phyloP scores from a whole-genome alignment of 768 basidiomycete genomes.

The Lentinula sp. region DNA sequence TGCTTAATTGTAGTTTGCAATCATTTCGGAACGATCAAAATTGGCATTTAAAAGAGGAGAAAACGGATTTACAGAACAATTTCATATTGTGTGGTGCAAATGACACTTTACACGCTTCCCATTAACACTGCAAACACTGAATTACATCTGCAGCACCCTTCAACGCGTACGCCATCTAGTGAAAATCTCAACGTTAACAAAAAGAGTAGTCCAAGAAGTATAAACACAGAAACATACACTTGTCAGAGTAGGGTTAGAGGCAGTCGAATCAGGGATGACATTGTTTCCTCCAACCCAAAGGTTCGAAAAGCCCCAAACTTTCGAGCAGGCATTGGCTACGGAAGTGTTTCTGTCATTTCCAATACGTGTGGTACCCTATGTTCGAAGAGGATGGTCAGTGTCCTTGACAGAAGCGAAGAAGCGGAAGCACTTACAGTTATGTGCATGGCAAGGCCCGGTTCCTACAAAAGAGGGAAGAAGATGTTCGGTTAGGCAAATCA shows the following conservation, averaged over 20 bases:
- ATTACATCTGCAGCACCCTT: neutral
- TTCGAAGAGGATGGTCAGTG: neutral
- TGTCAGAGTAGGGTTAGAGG: conserved; percentile 13
- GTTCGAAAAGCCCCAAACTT: conserved; percentile 15
- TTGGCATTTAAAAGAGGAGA: too few relatives aligned
- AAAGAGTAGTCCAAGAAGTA: neutral
- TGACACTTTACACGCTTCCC: too few relatives aligned
- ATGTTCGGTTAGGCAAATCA: too few relatives aligned
- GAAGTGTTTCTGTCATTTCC: neutral
- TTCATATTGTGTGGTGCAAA: too few relatives aligned
- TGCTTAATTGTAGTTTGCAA: too few relatives aligned
- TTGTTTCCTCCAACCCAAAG: conserved; percentile 26
- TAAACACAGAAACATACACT: neutral
- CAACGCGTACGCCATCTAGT: neutral
- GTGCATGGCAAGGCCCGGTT: neutral
- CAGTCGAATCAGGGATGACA: conserved; percentile 16
- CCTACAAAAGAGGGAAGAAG: conserved; percentile 9
- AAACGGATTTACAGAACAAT: too few relatives aligned
- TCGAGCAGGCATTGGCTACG: conserved; percentile 20
- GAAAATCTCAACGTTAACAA: neutral
- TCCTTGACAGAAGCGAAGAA: neutral
- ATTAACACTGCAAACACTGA: too few relatives aligned
- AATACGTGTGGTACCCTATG: conserved; percentile 11
- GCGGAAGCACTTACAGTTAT: neutral
- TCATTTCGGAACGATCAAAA: too few relatives aligned